Conservation (phyloP, 2,329 filamentous ascomycete genomes). For the Dactylonectria estremocensis region DNA sequence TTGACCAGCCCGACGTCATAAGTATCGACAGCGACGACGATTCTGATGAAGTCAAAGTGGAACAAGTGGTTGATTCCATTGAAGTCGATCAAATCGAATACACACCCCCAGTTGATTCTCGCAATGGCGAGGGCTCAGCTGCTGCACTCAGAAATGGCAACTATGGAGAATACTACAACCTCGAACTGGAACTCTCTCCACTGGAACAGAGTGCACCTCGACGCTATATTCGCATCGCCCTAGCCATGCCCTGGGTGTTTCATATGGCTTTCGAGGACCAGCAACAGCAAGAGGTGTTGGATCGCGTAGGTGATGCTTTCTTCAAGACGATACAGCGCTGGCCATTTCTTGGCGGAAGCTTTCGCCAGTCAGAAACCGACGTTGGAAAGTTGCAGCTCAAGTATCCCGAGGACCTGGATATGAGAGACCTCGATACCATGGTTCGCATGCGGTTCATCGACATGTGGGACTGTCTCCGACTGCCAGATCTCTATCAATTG, state of each 20-base stretch:
- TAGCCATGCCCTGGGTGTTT: slow-evolving; percentile 17
- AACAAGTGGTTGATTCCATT: too few relatives aligned
- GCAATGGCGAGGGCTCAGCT: not conserved
- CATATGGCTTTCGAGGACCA: not conserved
- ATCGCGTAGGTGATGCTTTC: slow-evolving; percentile 8
- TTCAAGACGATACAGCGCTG: slow-evolving; percentile 29
- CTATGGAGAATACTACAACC: not conserved
- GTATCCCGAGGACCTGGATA: slow-evolving; percentile 16
- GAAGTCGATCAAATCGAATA: too few relatives aligned
- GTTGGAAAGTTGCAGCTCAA: slow-evolving; percentile 16
- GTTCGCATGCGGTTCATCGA: not conserved
- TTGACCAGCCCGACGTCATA: not conserved
- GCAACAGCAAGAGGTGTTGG: not conserved
- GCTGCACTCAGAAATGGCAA: not conserved
- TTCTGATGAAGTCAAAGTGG: not conserved
- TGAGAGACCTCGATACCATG: not conserved
- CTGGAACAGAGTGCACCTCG: slow-evolving; percentile 36
- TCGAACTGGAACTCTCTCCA: slow-evolving; percentile 31
- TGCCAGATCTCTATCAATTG: not conserved
- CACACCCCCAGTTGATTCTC: not conserved
- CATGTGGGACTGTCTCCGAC: too few relatives aligned
- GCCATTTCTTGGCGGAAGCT: slow-evolving; percentile 35
- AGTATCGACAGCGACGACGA: not conserved
- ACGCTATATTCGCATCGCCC: slow-evolving; percentile 37
- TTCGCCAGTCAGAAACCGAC: slow-evolving; percentile 8